Evolutionary conservation across 108 stramenopile species (phyloP).

Genomic region (Discostella stelligeroides): DNA sequence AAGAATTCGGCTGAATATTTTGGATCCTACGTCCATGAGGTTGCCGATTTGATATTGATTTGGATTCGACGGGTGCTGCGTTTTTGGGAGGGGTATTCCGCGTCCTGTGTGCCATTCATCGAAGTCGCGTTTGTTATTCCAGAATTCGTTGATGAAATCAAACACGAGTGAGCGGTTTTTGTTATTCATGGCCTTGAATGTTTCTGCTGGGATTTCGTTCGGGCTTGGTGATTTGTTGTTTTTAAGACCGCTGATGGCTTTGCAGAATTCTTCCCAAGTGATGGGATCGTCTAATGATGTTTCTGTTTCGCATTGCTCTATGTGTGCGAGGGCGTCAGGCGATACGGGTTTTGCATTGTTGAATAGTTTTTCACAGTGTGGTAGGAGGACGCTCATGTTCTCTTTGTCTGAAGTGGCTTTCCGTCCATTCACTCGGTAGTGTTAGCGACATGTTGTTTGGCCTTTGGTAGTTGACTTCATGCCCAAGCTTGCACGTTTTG

Average conservation of each 20-base stretch:
- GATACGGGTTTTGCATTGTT: not conserved
- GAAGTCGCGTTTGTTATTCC: constrained; percentile 1
- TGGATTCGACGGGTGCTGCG: not conserved
- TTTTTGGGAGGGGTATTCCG: constrained; percentile 1
- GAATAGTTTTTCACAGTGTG: not conserved
- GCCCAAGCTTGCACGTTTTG: not conserved
- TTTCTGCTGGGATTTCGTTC: constrained; percentile 14
- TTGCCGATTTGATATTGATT: constrained; percentile 18
- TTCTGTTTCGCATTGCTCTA: not conserved
- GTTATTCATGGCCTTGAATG: constrained; percentile 9
- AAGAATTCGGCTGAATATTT: constrained; percentile 4
- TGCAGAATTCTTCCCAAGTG: not conserved
- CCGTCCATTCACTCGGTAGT: not conserved
- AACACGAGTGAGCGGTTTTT: not conserved
- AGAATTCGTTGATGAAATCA: not conserved
- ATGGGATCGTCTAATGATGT: not conserved
- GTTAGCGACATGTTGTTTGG: not conserved
- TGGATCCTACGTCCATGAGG: constrained; percentile 15
- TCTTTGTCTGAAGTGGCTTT: not conserved
- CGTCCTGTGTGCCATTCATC: constrained; percentile 8
- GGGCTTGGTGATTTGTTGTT: constrained; percentile 15
- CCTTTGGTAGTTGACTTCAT: not conserved
- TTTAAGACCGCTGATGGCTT: not conserved
- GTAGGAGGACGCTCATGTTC: not conserved
- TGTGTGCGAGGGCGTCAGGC: not conserved